Evolutionary conservation across 768 basidiomycete species (phyloP).

Genomic region (Rubroboletus pulcherrimus): DNA sequence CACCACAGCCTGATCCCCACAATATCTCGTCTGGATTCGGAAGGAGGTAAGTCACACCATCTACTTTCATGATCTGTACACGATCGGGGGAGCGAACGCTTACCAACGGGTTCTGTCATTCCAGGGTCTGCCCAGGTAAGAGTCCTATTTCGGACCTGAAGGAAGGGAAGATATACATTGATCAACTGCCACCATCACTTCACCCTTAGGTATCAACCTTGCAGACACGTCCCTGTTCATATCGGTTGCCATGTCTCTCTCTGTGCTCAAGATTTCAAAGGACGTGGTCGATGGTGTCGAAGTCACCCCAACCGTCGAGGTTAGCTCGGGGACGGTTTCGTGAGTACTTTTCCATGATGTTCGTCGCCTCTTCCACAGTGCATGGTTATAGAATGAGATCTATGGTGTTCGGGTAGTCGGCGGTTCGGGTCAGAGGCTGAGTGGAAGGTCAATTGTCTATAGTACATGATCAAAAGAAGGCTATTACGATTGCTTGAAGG

Average conservation of each 20-base stretch:
- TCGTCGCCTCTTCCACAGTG: rapidly evolving
- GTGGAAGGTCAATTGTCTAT: too few relatives aligned
- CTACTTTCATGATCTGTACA: rapidly evolving
- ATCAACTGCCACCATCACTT: not conserved
- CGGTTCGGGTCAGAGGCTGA: too few relatives aligned
- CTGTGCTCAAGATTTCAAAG: conserved; percentile 43
- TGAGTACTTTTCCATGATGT: conserved; percentile 17
- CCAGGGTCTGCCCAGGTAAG: conserved; percentile 22
- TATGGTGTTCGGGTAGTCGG: too few relatives aligned
- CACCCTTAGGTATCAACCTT: not conserved
- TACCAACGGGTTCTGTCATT: not conserved
- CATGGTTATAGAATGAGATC: too few relatives aligned
- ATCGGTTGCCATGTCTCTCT: conserved; percentile 36
- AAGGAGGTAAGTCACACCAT: conserved; percentile 18
- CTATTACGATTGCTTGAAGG: too few relatives aligned
- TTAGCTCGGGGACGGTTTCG: conserved; percentile 43
- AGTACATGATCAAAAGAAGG: too few relatives aligned
- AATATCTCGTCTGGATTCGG: conserved; percentile 28
- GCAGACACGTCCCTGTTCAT: not conserved
- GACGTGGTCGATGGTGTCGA: conserved; percentile 38
- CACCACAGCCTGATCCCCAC: conserved; percentile 11
- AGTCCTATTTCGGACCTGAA: not conserved
- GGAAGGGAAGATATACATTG: too few relatives aligned
- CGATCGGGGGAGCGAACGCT: not conserved
- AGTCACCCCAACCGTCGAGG: conserved; percentile 42